Conservation (phyloP, 176 grass and related monocot species). For the Carex littledalei region DNA sequence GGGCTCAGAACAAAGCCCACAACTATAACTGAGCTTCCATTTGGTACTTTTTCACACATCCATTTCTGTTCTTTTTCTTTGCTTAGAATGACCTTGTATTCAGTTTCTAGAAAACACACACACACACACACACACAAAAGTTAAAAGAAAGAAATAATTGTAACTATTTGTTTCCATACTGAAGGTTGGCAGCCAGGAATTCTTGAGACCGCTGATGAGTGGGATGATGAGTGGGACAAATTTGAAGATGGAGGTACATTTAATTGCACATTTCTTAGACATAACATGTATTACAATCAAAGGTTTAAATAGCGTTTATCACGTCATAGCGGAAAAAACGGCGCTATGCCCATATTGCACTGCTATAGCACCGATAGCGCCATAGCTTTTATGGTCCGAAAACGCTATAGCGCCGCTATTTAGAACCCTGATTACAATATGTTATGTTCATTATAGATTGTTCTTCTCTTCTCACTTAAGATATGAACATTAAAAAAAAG, state of each 20-base stretch:
- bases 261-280: slow-evolving; percentile 1
- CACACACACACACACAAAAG: neutral
- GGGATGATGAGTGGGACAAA: slow-evolving; percentile 93
- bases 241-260: slow-evolving; percentile 78
- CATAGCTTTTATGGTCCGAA: too few relatives aligned
- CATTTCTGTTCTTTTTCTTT: slow-evolving; percentile 10
- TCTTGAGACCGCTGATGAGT: slow-evolving; percentile 55
- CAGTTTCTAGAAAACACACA: neutral
- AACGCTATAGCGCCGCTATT: too few relatives aligned
- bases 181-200: slow-evolving; percentile 98
- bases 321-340: too few relatives aligned
- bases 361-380: too few relatives aligned
- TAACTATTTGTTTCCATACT: slow-evolving; percentile 10
- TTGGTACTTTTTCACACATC: slow-evolving; percentile 58
- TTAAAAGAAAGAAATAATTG: neutral
- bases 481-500: neutral
- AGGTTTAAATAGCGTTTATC: too few relatives aligned
- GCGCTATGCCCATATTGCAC: too few relatives aligned
- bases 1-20: slow-evolving; percentile 92
- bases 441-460: neutral
- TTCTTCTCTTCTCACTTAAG: neutral
- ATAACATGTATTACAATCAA: neutral
- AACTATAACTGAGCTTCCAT: slow-evolving; percentile 91
- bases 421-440: neutral
- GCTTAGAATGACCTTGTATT: neutral